Evolutionary conservation across 2,329 filamentous ascomycete genomes (phyloP), one percentile per base, ranked within the genome.

Genomic region (Fusarium aywerte): DNA sequence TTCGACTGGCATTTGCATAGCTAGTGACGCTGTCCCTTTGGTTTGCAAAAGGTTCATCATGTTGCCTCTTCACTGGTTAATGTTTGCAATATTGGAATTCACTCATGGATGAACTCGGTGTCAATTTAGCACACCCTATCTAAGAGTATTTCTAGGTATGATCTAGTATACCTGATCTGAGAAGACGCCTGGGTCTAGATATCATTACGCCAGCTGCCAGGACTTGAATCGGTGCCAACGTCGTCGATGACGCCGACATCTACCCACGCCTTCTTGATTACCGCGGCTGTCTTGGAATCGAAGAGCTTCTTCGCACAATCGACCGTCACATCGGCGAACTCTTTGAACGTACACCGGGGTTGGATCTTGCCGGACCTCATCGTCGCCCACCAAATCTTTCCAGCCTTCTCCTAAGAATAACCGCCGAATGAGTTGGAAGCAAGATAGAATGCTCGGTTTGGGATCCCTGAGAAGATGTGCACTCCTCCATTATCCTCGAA

Each of bases 391-490:
- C 83, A 85, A 58, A 85, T 82, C 65, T 82, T 79, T 13, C 83
- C 83, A 10, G 82, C 82, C 75, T 83, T 84, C 69, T 85, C 83
- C 82, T 81, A 87, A 5, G 82, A 81, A 70, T 81, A 83, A 7
- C 85, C 85, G 15, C 84, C 84, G 65, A 87, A 80, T 3, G 76
- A 78, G 6, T 77, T 73, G 3, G 83, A 75, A 12, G 76, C 79
- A 11, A 85, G 79, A 67, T 85, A 85, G 65, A 88, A 88, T 4
- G 85, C 85, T 62, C 81, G 80, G 76, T 87, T 88, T 4, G 85
- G 85, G 42, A 88, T 87, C 7, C 85, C 85, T 7, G 84, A 86
- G 74, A 81, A 85, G 47, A 84, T 75, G 73, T 87, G 85, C 4
- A 87, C 84, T 31, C 85, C 85, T 9, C 83, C 83, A 42, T 84